Evolutionary conservation across 1,284 basidiomycete species (phyloP).

Genomic region (Marasmius oreades): DNA sequence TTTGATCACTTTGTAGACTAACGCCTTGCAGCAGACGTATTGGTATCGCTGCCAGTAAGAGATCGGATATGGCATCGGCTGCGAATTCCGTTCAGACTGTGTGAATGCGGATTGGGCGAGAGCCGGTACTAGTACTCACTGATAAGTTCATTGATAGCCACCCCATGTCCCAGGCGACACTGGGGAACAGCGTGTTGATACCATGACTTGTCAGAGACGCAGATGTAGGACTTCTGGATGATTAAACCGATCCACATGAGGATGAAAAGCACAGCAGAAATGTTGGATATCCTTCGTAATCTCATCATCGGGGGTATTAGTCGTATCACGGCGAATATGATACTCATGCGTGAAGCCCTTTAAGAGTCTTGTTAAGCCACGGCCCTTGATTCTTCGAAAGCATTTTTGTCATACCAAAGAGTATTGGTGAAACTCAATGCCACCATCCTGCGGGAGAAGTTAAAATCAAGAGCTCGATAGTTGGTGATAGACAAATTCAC

Average conservation of each 20-base stretch:
- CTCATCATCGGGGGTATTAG: conserved; percentile 24
- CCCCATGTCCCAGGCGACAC: conserved; percentile 24
- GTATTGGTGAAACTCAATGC: conserved; percentile 23
- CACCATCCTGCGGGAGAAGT: conserved; percentile 14
- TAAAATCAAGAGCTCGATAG: background rate
- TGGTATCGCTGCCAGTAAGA: conserved; percentile 22
- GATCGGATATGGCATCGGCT: conserved; percentile 26
- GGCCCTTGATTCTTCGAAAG: background rate
- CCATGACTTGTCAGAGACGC: conserved; percentile 22
- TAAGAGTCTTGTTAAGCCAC: background rate
- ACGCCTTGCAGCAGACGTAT: conserved; percentile 24
- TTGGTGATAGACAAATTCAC: background rate
- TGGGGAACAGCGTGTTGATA: conserved; percentile 18
- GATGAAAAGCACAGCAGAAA: conserved; percentile 18
- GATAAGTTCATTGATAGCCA: conserved; percentile 23
- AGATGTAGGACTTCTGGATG: conserved; percentile 22
- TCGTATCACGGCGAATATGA: conserved; percentile 26
- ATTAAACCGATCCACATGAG: conserved; percentile 24
- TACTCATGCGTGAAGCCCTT: conserved; percentile 28
- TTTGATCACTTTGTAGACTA: conserved; percentile 12
- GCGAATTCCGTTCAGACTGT: background rate
- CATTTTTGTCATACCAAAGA: conserved; percentile 21
- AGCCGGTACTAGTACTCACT: conserved; percentile 17
- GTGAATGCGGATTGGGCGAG: background rate
- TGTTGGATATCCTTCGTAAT: conserved; percentile 18